Evolutionary conservation across 2,329 filamentous ascomycete genomes (phyloP), one percentile per base, ranked within the genome.

Genomic region (Raffaelea deltoideospora): DNA sequence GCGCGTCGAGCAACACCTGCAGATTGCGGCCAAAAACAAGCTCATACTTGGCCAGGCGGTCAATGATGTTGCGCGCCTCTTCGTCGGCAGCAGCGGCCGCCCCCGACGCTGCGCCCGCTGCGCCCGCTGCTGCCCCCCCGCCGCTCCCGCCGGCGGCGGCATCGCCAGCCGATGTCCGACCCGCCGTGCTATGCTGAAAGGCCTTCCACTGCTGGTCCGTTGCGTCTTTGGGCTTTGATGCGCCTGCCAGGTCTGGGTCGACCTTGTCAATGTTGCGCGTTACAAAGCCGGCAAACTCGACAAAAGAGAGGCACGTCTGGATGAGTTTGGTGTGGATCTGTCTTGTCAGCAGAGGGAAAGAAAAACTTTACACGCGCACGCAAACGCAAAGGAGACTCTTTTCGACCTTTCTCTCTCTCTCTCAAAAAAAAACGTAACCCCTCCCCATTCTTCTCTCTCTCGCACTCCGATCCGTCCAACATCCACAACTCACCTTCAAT

Each of bases 321-420:
- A 94, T 90, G 34, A 98, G 73, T 55, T 96, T 96, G 40, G 87
- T 90, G 61, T 96, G 88, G 52, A 98, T 92, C 88, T 95, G 33
- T 21, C n/a, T 11, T 15, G 10, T 17, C 20, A 27, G 29, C 10
- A 14, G 10, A n/a, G 23, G 13, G 31, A 21, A 26, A 41, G 21
- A 13, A 28, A 27, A 17, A 19, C n/a, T n/a, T n/a, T n/a, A n/a
- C n/a, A n/a, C n/a, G n/a, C n/a, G n/a, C n/a, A n/a, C n/a, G 15
- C 32, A 15, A 27, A 10, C 10, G 32, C 15, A 34, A n/a, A 21
- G 18, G 26, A 7, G 21, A 22, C 5, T n/a, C n/a, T n/a, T n/a
- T n/a, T n/a, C n/a, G n/a, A n/a, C n/a, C n/a, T n/a, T n/a, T n/a
- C n/a, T n/a, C n/a, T n/a, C n/a, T n/a, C n/a, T n/a, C n/a, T n/a